Evolutionary conservation across 352 stramenopile species (phyloP).

Genomic region (Aphanomyces cochlioides): DNA sequence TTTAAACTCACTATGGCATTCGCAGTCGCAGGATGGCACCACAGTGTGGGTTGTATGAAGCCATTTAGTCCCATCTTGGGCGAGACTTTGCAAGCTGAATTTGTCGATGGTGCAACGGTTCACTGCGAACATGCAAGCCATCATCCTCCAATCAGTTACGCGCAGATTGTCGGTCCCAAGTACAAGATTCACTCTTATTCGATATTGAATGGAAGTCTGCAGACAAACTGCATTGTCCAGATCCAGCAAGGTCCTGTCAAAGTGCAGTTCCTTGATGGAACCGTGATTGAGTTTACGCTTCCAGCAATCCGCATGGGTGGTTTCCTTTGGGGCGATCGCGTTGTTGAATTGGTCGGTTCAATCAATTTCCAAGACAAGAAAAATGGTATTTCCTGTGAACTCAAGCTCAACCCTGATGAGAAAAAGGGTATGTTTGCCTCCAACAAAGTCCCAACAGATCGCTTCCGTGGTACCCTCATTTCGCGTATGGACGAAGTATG

Average conservation of each 20-base stretch:
- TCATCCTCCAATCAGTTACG: slow-evolving; percentile 82
- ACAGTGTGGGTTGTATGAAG: slow-evolving; percentile 78
- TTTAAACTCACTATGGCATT: slow-evolving; percentile 81
- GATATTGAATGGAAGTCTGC: slow-evolving; percentile 70
- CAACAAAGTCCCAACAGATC: slow-evolving; percentile 66
- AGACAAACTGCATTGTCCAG: slow-evolving; percentile 80
- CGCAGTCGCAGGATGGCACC: slow-evolving; percentile 69
- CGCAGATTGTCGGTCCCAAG: slow-evolving; percentile 69
- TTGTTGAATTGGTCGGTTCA: slow-evolving; percentile 65
- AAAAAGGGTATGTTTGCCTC: slow-evolving; percentile 72
- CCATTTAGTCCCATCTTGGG: slow-evolving; percentile 83
- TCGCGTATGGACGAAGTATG: slow-evolving; percentile 58
- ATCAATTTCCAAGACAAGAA: slow-evolving; percentile 77
- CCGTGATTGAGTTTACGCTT: slow-evolving; percentile 64
- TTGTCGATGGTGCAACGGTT: slow-evolving; percentile 78
- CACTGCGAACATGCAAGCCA: slow-evolving; percentile 83
- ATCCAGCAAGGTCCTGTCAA: slow-evolving; percentile 73
- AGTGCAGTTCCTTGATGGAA: slow-evolving; percentile 63
- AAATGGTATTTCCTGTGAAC: slow-evolving; percentile 60
- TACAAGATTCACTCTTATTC: slow-evolving; percentile 70
- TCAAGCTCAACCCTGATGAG: slow-evolving; percentile 79
- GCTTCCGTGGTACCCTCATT: slow-evolving; percentile 56
- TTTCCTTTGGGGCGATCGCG: slow-evolving; percentile 77
- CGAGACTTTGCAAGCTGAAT: slow-evolving; percentile 66
- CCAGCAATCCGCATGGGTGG: slow-evolving; percentile 70